A percentile compares a stretch with the other conserved stretches of the same genome.
phyloP scores from a whole-genome alignment of 257 asterid genomes.

The Solanum etuberosum region DNA sequence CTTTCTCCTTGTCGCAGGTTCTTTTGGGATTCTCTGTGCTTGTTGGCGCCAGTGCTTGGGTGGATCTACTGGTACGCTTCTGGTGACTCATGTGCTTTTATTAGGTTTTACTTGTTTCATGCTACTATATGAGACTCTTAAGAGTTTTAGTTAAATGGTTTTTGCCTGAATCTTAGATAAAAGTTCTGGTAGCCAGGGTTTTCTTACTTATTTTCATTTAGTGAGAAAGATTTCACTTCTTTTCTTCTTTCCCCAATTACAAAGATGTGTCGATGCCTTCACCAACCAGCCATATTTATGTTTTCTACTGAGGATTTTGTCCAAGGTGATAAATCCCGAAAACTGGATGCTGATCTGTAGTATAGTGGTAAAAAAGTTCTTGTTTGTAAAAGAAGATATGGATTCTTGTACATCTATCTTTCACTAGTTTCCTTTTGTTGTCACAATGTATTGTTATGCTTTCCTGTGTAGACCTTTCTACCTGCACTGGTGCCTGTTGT shows the following conservation, averaged over 20 bases:
- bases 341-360: not conserved
- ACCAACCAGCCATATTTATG: not conserved
- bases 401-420: not conserved
- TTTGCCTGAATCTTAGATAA: not conserved
- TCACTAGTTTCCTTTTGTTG: not conserved
- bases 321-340: not conserved
- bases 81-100: not conserved
- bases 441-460: not conserved
- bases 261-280: not conserved
- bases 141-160: not conserved
- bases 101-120: not conserved
- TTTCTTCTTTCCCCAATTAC: not conserved
- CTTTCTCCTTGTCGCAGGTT: slow-evolving; percentile 40
- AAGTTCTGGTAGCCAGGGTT: not conserved
- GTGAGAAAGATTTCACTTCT: not conserved
- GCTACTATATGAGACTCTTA: not conserved
- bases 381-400: not conserved
- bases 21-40: slow-evolving; percentile 94
- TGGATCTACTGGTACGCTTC: slow-evolving; percentile 78
- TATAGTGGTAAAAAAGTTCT: not conserved
- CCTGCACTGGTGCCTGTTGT: not conserved
- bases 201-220: not conserved
- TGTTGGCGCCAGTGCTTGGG: slow-evolving; percentile 99
- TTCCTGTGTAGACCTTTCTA: not conserved
- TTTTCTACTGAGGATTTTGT: not conserved